Evolutionary conservation across 352 stramenopile genomes (phyloP).

Genomic region (Achlya hypogyna): DNA sequence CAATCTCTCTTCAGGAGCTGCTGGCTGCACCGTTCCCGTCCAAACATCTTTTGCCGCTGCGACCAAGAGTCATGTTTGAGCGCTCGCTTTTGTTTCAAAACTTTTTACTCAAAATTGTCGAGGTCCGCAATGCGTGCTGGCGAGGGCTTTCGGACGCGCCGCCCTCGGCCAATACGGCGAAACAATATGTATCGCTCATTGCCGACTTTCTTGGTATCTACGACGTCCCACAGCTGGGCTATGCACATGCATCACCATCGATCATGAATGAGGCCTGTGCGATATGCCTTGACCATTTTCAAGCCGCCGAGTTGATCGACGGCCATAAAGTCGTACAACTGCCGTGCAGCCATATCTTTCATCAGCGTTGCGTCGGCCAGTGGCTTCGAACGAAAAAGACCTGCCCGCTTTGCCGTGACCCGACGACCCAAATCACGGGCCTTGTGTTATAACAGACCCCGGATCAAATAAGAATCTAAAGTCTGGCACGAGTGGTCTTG

Average conservation of each 20-base stretch:
- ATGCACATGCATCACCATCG: too few relatives aligned
- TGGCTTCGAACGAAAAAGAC: conserved; percentile 70
- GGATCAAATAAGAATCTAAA: too few relatives aligned
- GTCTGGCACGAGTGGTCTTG: too few relatives aligned
- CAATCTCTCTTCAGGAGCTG: not conserved
- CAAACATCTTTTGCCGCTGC: not conserved
- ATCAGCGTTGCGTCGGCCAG: conserved; percentile 77
- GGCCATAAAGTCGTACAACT: conserved; percentile 45
- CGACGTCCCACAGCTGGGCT: not conserved
- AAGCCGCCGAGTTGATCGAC: not conserved
- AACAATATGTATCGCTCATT: not conserved
- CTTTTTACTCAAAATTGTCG: not conserved
- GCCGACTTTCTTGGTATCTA: not conserved
- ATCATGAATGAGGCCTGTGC: not conserved
- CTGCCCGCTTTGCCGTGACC: conserved; percentile 64
- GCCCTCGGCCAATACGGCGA: too few relatives aligned
- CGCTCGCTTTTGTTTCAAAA: not conserved
- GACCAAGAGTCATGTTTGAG: not conserved
- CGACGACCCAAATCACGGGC: not conserved
- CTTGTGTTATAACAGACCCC: too few relatives aligned
- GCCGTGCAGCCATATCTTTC: conserved; percentile 68
- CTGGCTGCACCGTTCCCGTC: not conserved
- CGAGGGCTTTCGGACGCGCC: not conserved
- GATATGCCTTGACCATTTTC: not conserved
- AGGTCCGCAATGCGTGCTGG: not conserved